A percentile compares a stretch with the other conserved stretches of the same genome.
phyloP scores from a whole-genome alignment of 768 basidiomycete species.

The Podaxis sp. region DNA sequence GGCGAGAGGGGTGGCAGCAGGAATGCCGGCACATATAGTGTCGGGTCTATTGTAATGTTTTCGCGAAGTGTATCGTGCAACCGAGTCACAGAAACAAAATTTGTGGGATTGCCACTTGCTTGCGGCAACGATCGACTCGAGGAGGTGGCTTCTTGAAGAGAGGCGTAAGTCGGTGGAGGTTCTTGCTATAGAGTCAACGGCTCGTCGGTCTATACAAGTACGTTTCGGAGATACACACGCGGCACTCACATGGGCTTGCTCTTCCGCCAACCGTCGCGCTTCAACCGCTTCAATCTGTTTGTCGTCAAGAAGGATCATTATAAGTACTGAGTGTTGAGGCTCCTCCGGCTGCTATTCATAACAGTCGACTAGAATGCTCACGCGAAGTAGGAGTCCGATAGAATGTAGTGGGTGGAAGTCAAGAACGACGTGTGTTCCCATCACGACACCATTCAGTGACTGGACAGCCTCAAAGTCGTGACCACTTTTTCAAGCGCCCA shows the following conservation, averaged over 20 bases:
- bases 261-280: constrained; percentile 24
- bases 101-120: constrained; percentile 21
- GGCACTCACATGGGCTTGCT: constrained; percentile 23
- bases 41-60: constrained; percentile 28
- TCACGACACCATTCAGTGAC: constrained; percentile 10
- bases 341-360: constrained; percentile 5
- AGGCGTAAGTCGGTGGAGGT: constrained; percentile 33
- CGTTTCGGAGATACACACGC: background rate
- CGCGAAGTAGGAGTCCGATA: background rate
- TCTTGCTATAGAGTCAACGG: constrained; percentile 21
- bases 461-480: constrained; percentile 4
- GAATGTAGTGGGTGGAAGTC: background rate
- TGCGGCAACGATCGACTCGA: constrained; percentile 4
- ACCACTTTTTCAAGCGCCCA: background rate
- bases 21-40: constrained; percentile 26
- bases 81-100: constrained; percentile 28
- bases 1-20: constrained; percentile 25
- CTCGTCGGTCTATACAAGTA: background rate
- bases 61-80: constrained; percentile 29
- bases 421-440: constrained; percentile 3
- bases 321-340: constrained; percentile 6
- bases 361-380: constrained; percentile 5
- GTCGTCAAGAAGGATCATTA: constrained; percentile 28
- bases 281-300: constrained; percentile 29
- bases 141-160: constrained; percentile 20